Conservation (phyloP, 2,329 filamentous ascomycete species). For the Cladorrhinum sp. region DNA sequence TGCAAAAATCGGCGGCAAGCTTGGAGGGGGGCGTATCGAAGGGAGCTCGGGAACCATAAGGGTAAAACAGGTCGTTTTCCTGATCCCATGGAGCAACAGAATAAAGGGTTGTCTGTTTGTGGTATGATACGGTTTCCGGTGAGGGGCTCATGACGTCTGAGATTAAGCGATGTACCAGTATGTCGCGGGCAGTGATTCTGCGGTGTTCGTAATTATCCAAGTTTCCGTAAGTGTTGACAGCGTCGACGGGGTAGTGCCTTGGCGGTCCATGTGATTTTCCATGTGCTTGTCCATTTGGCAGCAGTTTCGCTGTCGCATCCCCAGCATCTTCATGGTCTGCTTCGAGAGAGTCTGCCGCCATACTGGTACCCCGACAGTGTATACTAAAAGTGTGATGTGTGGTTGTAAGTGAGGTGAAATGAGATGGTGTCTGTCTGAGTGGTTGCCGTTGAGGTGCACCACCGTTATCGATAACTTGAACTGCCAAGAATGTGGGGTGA, state of each 20-base stretch:
- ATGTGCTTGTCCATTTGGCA: neutral
- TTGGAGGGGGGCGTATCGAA: neutral
- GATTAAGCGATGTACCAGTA: conserved; percentile 34
- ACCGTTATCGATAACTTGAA: too few species aligned
- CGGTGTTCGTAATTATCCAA: conserved; percentile 36
- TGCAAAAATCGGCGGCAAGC: neutral
- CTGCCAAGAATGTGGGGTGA: too few species aligned
- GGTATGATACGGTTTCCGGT: neutral
- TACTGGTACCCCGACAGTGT: too few species aligned
- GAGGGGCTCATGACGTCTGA: conserved; percentile 29
- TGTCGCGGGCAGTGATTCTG: conserved; percentile 31
- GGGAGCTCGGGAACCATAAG: neutral
- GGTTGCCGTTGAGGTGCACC: too few species aligned
- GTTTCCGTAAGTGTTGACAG: conserved; percentile 28
- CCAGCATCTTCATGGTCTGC: too few species aligned
- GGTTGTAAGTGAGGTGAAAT: too few species aligned
- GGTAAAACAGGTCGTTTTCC: neutral
- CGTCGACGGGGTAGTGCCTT: conserved; percentile 35
- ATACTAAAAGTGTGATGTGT: too few species aligned
- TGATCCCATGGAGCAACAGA: neutral
- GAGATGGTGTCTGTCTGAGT: too few species aligned
- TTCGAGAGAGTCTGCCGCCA: too few species aligned
- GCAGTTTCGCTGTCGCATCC: neutral
- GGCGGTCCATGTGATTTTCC: too few species aligned
- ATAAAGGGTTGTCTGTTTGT: neutral